phyloP scores from a whole-genome alignment of 2,329 filamentous ascomycete genomes.

The Lomentospora prolificans region DNA sequence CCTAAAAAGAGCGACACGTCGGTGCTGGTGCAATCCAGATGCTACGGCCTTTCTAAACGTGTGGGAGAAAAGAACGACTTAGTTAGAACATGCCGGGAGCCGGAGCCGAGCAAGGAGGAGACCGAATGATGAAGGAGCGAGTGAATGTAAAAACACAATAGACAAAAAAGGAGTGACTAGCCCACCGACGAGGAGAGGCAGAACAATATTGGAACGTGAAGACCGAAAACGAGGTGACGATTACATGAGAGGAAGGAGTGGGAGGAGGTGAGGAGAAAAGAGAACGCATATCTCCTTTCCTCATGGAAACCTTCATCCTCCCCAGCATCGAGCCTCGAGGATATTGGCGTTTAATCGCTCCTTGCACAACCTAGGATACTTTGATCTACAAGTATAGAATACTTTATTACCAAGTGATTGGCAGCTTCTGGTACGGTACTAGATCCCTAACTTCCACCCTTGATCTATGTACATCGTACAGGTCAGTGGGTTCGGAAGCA shows the following conservation, averaged over 20 bases:
- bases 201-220: slow-evolving; percentile 11
- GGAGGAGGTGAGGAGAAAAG: slow-evolving; percentile 17
- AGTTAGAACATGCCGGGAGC: background rate
- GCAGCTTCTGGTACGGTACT: too few species aligned
- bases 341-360: background rate
- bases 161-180: slow-evolving; percentile 43
- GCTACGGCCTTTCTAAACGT: background rate
- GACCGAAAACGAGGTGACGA: slow-evolving; percentile 22
- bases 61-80: slow-evolving; percentile 1
- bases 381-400: background rate
- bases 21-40: background rate
- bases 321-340: background rate
- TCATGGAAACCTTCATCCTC: background rate
- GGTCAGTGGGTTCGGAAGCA: background rate
- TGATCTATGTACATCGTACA: background rate
- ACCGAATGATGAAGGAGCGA: slow-evolving; percentile 27
- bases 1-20: background rate
- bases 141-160: slow-evolving; percentile 16
- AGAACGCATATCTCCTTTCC: slow-evolving; percentile 11
- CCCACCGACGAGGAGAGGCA: slow-evolving; percentile 41
- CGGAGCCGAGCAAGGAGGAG: background rate
- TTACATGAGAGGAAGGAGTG: slow-evolving; percentile 12
- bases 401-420: too few species aligned
- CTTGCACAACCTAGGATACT: background rate
- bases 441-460: background rate